Evolutionary conservation across 2,329 filamentous ascomycete species (phyloP).

Genomic region (Talaromyces sp.): DNA sequence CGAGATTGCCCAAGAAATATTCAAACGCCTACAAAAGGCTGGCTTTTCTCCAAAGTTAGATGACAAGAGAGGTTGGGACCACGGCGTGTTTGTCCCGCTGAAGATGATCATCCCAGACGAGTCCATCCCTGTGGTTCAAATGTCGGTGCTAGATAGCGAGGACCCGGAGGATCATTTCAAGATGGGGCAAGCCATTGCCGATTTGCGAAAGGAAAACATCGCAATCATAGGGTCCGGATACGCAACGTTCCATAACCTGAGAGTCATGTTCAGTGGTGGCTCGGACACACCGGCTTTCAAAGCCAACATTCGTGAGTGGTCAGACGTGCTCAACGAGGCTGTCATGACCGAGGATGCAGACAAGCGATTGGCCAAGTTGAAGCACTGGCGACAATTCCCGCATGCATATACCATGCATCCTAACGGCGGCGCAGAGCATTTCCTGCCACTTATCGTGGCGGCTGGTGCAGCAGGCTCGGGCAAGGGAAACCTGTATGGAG

Average conservation of each 20-base stretch:
- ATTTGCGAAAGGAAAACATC: conserved; percentile 10
- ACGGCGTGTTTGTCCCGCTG: conserved; percentile 11
- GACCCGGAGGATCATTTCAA: conserved; percentile 7
- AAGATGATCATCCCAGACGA: conserved; percentile 6
- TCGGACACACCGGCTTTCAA: background rate
- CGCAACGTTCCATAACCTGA: conserved; percentile 9
- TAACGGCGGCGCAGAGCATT: conserved; percentile 8
- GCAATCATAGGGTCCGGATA: conserved; percentile 10
- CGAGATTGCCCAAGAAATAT: conserved; percentile 7
- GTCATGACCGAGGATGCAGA: conserved; percentile 5
- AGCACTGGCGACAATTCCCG: conserved; percentile 9
- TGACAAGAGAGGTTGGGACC: conserved; percentile 10
- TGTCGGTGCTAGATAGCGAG: conserved; percentile 11
- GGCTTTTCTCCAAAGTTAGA: conserved; percentile 8
- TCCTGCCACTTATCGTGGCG: conserved; percentile 11
- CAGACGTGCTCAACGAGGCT: conserved; percentile 4
- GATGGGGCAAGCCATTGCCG: conserved; percentile 9
- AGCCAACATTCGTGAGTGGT: conserved; percentile 8
- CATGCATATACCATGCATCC: conserved; percentile 10
- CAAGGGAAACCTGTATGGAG: conserved; percentile 7
- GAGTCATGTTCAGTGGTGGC: conserved; percentile 3
- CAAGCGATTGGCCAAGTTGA: conserved; percentile 7
- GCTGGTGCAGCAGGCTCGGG: conserved; percentile 5
- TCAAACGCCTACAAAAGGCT: conserved; percentile 4
- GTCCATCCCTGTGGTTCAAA: conserved; percentile 9